Evolutionary conservation across 106 monocot species (phyloP).

Genomic region (Acorus gramineus): DNA sequence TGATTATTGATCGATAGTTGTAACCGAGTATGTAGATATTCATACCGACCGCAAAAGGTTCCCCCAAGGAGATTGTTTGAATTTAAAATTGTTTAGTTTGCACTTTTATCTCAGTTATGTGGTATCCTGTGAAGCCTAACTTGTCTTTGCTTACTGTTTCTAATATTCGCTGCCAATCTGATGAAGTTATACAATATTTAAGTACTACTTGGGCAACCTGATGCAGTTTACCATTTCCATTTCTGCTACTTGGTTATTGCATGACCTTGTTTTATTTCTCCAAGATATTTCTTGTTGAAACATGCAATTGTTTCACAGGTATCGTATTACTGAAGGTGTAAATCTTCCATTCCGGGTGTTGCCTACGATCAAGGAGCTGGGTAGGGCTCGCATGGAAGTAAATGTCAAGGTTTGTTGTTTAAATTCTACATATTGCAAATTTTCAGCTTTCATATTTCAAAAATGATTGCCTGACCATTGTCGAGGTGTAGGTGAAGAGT

Average conservation of each 20-base stretch:
- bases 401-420: conserved; percentile 80
- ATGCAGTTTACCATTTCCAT: not conserved
- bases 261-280: not conserved
- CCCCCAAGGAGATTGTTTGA: too few species aligned
- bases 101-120: too few species aligned
- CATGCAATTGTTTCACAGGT: conserved; percentile 31
- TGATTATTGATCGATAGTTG: too few species aligned
- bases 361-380: conserved; percentile 95
- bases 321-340: conserved; percentile 97
- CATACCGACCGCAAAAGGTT: too few species aligned
- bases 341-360: conserved; percentile 98
- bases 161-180: too few species aligned
- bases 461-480: not conserved
- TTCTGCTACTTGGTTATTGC: not conserved
- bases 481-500: conserved; percentile 76
- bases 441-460: not conserved
- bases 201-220: too few species aligned
- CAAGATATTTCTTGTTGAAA: not conserved
- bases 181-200: too few species aligned
- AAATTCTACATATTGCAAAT: not conserved
- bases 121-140: too few species aligned
- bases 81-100: too few species aligned
- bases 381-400: conserved; percentile 91
- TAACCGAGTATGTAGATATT: too few species aligned
- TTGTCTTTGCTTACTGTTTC: too few species aligned